phyloP scores from a whole-genome alignment of 225 moss, liverwort and hornwort genomes.

The Climacium dendroides region DNA sequence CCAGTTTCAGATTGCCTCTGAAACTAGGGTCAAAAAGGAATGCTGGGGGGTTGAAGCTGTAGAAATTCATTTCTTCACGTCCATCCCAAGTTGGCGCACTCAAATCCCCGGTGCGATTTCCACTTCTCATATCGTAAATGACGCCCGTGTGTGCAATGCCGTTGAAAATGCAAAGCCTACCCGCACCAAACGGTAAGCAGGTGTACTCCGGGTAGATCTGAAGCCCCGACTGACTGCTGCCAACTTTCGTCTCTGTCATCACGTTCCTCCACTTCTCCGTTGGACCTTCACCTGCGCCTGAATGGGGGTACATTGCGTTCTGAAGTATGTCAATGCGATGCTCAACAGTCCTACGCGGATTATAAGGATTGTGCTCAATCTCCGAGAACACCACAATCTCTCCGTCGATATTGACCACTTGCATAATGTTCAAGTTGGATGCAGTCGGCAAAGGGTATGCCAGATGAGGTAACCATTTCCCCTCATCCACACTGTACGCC shows the following conservation, averaged over 20 bases:
- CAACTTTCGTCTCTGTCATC: neutral
- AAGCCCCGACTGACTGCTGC: neutral
- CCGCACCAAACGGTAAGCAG: neutral
- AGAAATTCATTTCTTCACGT: neutral
- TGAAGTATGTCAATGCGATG: neutral
- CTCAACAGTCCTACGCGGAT: neutral
- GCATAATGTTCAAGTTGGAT: neutral
- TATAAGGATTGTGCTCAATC: neutral
- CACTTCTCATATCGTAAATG: neutral
- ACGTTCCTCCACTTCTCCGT: neutral
- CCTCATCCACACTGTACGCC: neutral
- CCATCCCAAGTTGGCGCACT: neutral
- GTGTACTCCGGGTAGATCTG: neutral
- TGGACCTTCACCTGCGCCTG: neutral
- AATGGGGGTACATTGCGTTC: too few species aligned
- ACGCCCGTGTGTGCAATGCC: neutral
- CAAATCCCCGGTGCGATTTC: neutral
- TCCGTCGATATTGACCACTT: neutral
- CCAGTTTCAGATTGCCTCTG: neutral
- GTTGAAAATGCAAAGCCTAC: slow-evolving; percentile 23
- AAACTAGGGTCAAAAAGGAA: slow-evolving; percentile 11
- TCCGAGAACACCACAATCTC: neutral
- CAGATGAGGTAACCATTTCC: neutral
- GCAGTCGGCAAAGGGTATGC: neutral
- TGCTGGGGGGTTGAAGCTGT: neutral